A percentile compares a stretch with the other conserved stretches of the same genome.
Evolutionary conservation across 2,329 filamentous ascomycete genomes (phyloP).

Genomic region (Bipolaris zeicola): DNA sequence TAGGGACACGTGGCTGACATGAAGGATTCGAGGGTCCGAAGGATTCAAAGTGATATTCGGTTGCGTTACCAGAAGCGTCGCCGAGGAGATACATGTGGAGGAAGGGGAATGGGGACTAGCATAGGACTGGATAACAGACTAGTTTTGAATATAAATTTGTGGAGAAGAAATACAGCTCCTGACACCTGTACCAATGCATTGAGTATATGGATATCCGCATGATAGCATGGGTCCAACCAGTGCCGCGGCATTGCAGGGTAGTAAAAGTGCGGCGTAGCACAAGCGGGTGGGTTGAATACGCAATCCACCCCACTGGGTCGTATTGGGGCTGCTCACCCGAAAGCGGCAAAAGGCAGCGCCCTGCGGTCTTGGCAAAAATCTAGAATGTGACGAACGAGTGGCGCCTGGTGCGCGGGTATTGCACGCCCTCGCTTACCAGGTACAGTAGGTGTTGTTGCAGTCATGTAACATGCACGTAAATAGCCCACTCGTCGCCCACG

Average conservation of each 20-base stretch:
- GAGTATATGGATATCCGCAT: not conserved
- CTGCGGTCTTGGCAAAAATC: not conserved
- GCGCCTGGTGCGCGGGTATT: not conserved
- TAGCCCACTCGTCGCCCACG: not conserved
- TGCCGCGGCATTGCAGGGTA: not conserved
- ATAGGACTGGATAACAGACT: not conserved
- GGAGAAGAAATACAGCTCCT: not conserved
- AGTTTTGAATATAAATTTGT: not conserved
- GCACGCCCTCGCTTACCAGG: not conserved
- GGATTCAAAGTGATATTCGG: not conserved
- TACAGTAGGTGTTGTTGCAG: not conserved
- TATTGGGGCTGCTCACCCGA: not conserved
- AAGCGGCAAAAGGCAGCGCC: slow-evolving; percentile 3
- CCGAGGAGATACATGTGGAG: no score
- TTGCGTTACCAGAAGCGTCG: no score
- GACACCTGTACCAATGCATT: not conserved
- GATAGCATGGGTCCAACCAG: not conserved
- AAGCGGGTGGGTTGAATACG: not conserved
- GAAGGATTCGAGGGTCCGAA: not conserved
- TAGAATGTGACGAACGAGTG: not conserved
- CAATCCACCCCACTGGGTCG: not conserved
- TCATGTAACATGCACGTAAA: not conserved
- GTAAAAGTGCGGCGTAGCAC: not conserved
- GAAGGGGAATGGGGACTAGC: not conserved
- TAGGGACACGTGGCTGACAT: not conserved